Evolutionary conservation across 2,329 filamentous ascomycete genomes (phyloP), one percentile per base, ranked within the genome.

Genomic region (Nemania abortiva): DNA sequence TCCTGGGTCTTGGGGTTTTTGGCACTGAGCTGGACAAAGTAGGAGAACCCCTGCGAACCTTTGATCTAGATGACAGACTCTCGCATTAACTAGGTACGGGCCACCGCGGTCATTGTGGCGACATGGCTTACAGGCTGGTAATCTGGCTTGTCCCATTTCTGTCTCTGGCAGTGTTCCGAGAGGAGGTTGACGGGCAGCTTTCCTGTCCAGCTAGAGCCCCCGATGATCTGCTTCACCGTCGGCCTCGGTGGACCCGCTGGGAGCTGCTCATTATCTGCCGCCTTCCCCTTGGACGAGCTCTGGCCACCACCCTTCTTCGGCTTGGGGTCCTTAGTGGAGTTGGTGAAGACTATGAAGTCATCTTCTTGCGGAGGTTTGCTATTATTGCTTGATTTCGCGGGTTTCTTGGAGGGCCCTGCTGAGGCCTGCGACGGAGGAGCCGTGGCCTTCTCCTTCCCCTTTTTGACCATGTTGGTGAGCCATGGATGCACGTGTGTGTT

Each of bases 181-280:
- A 98, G 88, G 76, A 98, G 87, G 78, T 97, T 98, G 72, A 98
- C 92, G 1, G 96, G 96, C 37, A 99, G 84, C 80, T 99, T 99
- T 49, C 96, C 96, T 0, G 96, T 99, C 96, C 96, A 99, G 74
- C 94, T 98, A 67, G 94, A 90, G 57, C 96, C 96, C 50, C 94
- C 96, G 77, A 99, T 97, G 73, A 99, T 84, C 74, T 97, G 93
- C 80, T 91, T 91, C 53, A 87, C 87, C 1, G 90, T 90, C 15
- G 88, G 89, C 74, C 90, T 89, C 0, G 87, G 87, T 3, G 86
- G 86, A 0, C 81, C 85, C 1, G 77, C 71, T 2, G 80, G 74
- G 15, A 79, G 69, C 77, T 78, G 62, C 78, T 81, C 72, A 74
- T 73, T 65, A 65, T 76, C 29, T 71, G 71, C 68, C 4, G 63